These are phyloP conservation scores for Rhynchospora tenuis DNA, from an alignment of 176 grass and related monocot genomes.

Conservation along the genomic window DNA sequence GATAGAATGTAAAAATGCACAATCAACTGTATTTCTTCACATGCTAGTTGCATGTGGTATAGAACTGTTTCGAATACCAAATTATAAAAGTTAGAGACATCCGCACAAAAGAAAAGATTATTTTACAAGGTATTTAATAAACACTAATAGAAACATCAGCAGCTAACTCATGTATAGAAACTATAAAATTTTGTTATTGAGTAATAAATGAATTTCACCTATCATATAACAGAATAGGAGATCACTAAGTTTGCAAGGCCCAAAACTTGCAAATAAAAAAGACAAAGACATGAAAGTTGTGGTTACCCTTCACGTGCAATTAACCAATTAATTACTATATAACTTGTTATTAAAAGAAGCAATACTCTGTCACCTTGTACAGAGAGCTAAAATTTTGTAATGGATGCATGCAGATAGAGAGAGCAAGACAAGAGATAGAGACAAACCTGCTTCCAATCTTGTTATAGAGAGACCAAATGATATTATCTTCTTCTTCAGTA, in stretches of 20 bases:
- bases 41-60: neutral
- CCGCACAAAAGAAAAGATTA: no score
- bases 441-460: constrained; percentile 73
- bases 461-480: constrained; percentile 62
- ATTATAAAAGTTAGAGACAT: no score
- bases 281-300: neutral
- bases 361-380: neutral
- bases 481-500: constrained; percentile 69
- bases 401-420: neutral
- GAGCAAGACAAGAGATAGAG: neutral
- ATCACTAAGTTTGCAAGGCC: neutral
- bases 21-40: neutral
- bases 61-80: neutral
- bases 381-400: neutral
- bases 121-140: no score
- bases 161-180: neutral
- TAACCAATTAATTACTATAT: neutral
- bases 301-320: no score
- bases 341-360: neutral
- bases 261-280: neutral
- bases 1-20: neutral
- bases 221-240: neutral
- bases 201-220: neutral
- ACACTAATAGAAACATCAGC: no score
- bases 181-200: neutral